Percentiles rank a stretch among this genome's conserved stretches.
phyloP scores from a whole-genome alignment of 208 protist species.

The Wallacemonas sp. region DNA sequence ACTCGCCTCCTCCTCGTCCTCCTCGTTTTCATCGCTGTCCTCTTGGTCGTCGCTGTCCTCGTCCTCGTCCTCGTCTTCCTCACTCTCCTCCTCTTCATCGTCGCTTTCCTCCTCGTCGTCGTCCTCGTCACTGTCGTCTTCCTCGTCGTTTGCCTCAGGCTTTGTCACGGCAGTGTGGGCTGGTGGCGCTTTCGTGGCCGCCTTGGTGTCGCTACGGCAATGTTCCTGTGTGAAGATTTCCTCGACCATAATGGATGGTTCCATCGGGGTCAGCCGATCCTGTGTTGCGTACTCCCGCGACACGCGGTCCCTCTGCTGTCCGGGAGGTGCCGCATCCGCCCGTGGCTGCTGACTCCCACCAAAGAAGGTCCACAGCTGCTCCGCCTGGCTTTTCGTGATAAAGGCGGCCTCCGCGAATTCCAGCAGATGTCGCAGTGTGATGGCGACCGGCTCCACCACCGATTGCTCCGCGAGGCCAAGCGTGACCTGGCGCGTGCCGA shows the following conservation, averaged over 20 bases:
- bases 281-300: background rate
- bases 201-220: too few relatives aligned
- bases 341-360: background rate
- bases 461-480: conserved; percentile 47
- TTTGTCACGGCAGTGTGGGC: too few relatives aligned
- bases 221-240: too few relatives aligned
- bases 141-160: conserved; percentile 1
- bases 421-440: conserved; percentile 69
- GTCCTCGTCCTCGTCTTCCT: conserved; percentile 17
- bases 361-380: conserved; percentile 80
- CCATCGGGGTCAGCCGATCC: background rate
- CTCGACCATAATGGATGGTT: conserved; percentile 19
- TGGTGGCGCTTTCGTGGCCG: too few relatives aligned
- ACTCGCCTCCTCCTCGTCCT: too few relatives aligned
- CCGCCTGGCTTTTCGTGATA: conserved; percentile 71
- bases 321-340: background rate
- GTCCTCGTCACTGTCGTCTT: conserved; percentile 18
- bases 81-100: conserved; percentile 21
- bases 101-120: conserved; percentile 11
- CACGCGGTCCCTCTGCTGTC: background rate
- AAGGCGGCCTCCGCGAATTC: conserved; percentile 83
- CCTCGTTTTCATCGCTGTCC: too few relatives aligned
- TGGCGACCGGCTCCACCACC: conserved; percentile 50
- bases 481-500: conserved; percentile 53
- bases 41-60: too few relatives aligned